Conservation (phyloP, 176 grass and related monocot genomes). For the Oropetium thomaeum region DNA sequence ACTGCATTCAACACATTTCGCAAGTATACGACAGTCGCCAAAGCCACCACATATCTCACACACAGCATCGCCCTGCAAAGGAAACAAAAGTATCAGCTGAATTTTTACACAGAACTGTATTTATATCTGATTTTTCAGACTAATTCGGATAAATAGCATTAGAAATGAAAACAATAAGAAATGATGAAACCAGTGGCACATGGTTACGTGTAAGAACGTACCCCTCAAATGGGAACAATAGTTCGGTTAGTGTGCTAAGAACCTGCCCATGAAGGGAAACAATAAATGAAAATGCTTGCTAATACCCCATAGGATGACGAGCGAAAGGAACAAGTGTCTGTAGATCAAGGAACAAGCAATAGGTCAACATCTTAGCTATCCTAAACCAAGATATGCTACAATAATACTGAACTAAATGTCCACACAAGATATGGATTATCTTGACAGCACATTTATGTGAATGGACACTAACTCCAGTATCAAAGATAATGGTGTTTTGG, state of each 20-base stretch:
- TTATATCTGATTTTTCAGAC: neutral
- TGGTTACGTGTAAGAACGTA: neutral
- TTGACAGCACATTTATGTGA: neutral
- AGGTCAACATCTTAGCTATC: neutral
- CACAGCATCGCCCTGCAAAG: neutral
- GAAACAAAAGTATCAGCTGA: neutral
- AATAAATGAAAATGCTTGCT: neutral
- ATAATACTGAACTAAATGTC: neutral
- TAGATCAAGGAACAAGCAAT: neutral
- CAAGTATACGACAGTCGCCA: neutral
- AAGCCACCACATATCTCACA: slow-evolving; percentile 28
- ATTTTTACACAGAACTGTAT: neutral
- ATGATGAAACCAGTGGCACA: neutral
- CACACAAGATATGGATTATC: neutral
- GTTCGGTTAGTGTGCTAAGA: neutral
- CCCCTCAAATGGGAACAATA: neutral
- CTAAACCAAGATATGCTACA: too few relatives aligned
- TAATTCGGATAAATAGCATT: neutral
- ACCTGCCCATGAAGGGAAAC: neutral
- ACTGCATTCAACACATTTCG: slow-evolving; percentile 9
- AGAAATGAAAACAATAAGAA: neutral
- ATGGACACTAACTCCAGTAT: neutral
- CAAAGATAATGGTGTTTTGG: neutral
- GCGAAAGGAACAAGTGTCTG: neutral
- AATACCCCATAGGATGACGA: neutral